A percentile compares a stretch with the other conserved stretches of the same genome.
These are phyloP conservation scores for Salix exigua DNA, from an alignment of 345 rosid species.

Conservation along the genomic window DNA sequence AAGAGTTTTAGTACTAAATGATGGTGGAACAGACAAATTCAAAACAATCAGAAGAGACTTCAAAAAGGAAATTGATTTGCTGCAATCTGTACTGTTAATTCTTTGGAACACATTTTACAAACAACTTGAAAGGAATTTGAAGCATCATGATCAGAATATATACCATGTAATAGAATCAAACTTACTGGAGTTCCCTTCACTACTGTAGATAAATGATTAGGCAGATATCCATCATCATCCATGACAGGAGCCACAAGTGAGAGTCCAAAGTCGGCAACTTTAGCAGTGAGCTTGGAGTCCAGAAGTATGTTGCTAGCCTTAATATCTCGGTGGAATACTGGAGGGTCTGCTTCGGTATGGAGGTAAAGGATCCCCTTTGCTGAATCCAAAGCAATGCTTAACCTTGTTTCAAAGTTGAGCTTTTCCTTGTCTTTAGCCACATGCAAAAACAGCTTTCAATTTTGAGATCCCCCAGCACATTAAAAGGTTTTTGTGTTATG, in stretches of 20 bases:
- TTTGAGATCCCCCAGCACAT: neutral
- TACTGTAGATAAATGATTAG: conserved; percentile 55
- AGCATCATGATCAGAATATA: too few relatives aligned
- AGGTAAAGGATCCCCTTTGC: conserved; percentile 81
- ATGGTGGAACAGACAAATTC: neutral
- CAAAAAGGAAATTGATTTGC: too few relatives aligned
- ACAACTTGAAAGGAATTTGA: too few relatives aligned
- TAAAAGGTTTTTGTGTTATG: too few relatives aligned
- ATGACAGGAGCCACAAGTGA: conserved; percentile 70
- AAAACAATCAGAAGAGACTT: neutral
- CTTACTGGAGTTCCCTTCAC: conserved; percentile 79
- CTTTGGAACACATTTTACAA: too few relatives aligned
- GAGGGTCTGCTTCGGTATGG: conserved; percentile 82
- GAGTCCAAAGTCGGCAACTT: conserved; percentile 86
- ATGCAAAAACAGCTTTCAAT: conserved; percentile 8
- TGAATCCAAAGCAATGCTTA: conserved; percentile 63
- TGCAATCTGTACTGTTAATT: too few relatives aligned
- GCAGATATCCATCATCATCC: conserved; percentile 61
- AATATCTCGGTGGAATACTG: conserved; percentile 69
- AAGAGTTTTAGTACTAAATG: neutral
- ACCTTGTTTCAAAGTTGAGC: conserved; percentile 53
- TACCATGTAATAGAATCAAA: neutral
- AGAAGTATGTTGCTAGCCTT: conserved; percentile 69
- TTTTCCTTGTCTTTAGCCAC: conserved; percentile 55
- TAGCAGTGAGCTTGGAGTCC: conserved; percentile 60